These are phyloP conservation scores for Colletotrichum liriopes DNA, from an alignment of 2,329 filamentous ascomycete species.

Conservation along the genomic window DNA sequence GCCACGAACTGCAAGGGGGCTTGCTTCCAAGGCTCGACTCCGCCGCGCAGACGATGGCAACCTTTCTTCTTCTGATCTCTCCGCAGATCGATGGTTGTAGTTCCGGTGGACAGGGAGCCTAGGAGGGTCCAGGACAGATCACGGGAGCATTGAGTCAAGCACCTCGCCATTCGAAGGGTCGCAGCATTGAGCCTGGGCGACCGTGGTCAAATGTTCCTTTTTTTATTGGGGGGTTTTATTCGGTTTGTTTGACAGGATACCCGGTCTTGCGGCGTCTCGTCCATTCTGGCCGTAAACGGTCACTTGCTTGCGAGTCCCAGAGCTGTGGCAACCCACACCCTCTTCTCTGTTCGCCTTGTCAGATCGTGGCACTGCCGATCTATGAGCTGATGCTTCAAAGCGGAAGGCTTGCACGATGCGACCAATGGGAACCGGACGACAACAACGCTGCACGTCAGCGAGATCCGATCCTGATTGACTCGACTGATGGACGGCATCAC, in stretches of 20 bases:
- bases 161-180: constrained; percentile 18
- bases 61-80: constrained; percentile 40
- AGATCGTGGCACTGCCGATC: constrained; percentile 39
- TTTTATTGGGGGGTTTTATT: no score
- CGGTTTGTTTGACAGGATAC: neutral
- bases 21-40: constrained; percentile 15
- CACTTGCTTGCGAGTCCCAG: constrained; percentile 22
- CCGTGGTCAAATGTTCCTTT: neutral
- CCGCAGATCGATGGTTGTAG: constrained; percentile 42
- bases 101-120: constrained; percentile 37
- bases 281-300: neutral
- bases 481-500: neutral
- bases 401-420: constrained; percentile 6
- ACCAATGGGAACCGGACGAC: constrained; percentile 10
- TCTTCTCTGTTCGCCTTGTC: neutral
- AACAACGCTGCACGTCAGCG: constrained; percentile 7
- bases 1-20: constrained; percentile 35
- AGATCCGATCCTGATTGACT: constrained; percentile 23
- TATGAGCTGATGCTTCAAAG: constrained; percentile 25
- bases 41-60: constrained; percentile 18
- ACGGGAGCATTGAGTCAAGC: constrained; percentile 7
- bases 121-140: no score
- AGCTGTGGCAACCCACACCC: constrained; percentile 18
- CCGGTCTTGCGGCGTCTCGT: constrained; percentile 3
- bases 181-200: constrained; percentile 1